Base-by-base conservation (phyloP, 805 yeast species). In the Ogataea corticis region DNA sequence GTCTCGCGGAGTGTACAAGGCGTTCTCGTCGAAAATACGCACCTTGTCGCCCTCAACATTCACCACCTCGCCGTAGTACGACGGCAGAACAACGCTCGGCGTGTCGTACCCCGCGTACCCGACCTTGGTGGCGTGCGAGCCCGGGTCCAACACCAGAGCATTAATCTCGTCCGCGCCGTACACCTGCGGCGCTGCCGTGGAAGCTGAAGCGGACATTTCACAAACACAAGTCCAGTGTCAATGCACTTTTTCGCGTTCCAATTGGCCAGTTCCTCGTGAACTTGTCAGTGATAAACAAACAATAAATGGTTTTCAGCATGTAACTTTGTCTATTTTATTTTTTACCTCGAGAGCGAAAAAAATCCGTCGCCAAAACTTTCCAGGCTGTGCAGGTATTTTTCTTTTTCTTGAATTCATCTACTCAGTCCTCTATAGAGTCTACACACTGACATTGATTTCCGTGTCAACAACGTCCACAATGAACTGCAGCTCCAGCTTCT, bases 61-160 rank as follows among this genome's bases (percentile, higher is more conserved):
- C 10, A 37, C 52, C 1, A 43, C 40, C 45, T 55, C 56, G 7
- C 82, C 85, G 58, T 80, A 88, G 49, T 65, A 76, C 0, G 96
- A 86, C 2, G 97, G 94, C 11, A 83, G 64, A 18, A 86, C 79
- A 3, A 82, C 69, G 51, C 83, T 79, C 11, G 99, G 99, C 43
- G 80, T 76, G 61, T 91, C 97, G 46, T 89, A 92, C 10, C 98
- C 98, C 3, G 97, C 91, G 65, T 80, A 90, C 1, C 99, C 99
- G 15, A 85, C 80, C 43, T 92, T 80, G 6, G 97, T 89, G 48
- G 80, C 70, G 50, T 75, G 80, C 10, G 96, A 84, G 29, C 98
- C 98, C 1, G 96, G 91, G 60, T 94, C 98, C 19, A 92, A 72
- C 28, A 92, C 96, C 2, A 94, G 75, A 21, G 98, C 96, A 52